Conservation (phyloP, 2,329 filamentous ascomycete species). For the Aureobasidium sp. region DNA sequence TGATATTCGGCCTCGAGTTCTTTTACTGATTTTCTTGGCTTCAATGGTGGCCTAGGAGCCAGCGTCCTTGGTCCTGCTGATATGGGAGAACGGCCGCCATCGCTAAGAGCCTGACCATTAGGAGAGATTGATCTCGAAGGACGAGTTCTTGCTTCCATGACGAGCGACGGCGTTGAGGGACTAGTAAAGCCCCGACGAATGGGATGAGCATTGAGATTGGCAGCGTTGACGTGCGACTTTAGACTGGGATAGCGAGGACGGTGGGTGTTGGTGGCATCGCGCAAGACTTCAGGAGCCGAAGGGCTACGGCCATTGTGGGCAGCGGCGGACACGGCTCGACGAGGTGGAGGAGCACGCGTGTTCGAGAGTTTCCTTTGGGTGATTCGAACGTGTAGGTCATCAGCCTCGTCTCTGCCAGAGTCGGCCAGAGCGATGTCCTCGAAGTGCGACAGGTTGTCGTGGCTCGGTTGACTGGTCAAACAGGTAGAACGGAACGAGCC, state of each 20-base stretch:
- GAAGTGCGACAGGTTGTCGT: constrained; percentile 71
- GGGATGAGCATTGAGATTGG: constrained; percentile 28
- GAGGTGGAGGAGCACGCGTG: neutral
- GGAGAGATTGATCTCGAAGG: constrained; percentile 27
- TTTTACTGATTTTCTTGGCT: constrained; percentile 58
- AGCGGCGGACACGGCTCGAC: constrained; percentile 3
- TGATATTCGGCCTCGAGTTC: constrained; percentile 73
- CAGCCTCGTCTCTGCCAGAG: constrained; percentile 17
- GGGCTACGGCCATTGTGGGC: neutral
- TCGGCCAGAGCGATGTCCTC: constrained; percentile 87
- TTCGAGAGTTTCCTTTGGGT: neutral
- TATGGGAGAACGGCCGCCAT: constrained; percentile 15
- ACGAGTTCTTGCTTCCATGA: constrained; percentile 13
- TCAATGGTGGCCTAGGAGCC: constrained; percentile 47
- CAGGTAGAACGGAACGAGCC: constrained; percentile 70
- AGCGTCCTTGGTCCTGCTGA: constrained; percentile 16
- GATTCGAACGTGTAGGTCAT: constrained; percentile 13
- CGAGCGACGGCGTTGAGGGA: constrained; percentile 23
- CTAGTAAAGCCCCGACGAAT: constrained; percentile 34
- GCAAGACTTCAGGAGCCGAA: constrained; percentile 15
- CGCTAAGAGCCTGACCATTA: constrained; percentile 19
- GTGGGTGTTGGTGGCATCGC: constrained; percentile 29
- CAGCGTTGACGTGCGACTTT: constrained; percentile 31
- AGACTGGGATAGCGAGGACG: constrained; percentile 32
- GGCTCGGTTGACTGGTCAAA: constrained; percentile 52